A percentile compares a stretch with the other conserved stretches of the same genome.
Evolutionary conservation across 2,329 filamentous ascomycete species (phyloP).

Genomic region (Penicillium sp.): DNA sequence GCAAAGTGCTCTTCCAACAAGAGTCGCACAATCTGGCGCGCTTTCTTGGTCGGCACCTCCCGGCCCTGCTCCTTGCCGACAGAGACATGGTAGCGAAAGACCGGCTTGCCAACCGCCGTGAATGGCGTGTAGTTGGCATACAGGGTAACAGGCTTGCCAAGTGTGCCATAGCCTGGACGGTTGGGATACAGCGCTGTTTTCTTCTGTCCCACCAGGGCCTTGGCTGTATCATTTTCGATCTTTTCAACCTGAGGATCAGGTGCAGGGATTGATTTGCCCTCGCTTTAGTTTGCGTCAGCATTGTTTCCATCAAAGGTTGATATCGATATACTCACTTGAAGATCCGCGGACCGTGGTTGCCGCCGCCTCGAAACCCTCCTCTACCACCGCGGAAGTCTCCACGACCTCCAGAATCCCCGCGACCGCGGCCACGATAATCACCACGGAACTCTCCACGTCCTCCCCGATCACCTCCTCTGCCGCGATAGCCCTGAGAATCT

Average conservation of each 20-base stretch:
- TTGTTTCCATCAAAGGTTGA: not conserved
- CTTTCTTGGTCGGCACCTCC: conserved; percentile 40
- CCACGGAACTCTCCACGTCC: conserved; percentile 15
- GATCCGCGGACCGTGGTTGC: conserved; percentile 25
- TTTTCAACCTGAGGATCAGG: conserved; percentile 27
- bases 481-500: conserved; percentile 17
- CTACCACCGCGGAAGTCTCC: conserved; percentile 26
- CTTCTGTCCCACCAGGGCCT: conserved; percentile 21
- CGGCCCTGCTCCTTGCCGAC: conserved; percentile 30
- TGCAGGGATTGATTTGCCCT: conserved; percentile 16
- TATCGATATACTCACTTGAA: conserved; percentile 29
- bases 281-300: conserved; percentile 14
- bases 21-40: conserved; percentile 49
- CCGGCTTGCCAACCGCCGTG: conserved; percentile 34
- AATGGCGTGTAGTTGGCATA: conserved; percentile 44
- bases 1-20: conserved; percentile 43
- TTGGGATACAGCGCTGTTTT: conserved; percentile 30
- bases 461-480: conserved; percentile 17
- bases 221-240: conserved; percentile 28
- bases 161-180: conserved; percentile 41
- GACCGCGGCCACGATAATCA: conserved; percentile 23
- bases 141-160: conserved; percentile 31
- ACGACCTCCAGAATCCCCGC: conserved; percentile 25
- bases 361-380: conserved; percentile 17
- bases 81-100: conserved; percentile 46